Base-by-base conservation (phyloP, 2,329 filamentous ascomycete genomes). In the Verticillium nonalfalfae region DNA sequence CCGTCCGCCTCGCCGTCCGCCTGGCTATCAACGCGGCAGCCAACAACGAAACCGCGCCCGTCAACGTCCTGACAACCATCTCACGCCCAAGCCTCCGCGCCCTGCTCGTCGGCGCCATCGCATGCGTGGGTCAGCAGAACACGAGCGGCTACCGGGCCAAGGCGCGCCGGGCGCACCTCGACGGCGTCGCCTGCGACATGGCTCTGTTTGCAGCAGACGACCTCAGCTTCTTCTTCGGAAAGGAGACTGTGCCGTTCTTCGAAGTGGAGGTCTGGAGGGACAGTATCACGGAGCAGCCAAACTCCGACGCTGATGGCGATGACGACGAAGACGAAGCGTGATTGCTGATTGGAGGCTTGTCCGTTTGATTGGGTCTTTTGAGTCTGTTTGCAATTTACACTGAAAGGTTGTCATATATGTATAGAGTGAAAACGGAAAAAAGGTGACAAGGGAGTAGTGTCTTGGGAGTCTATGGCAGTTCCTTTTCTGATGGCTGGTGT, bases 101-200 rank as follows among this genome's bases (percentile, higher is more conserved):
- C 26, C 56, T 71, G 33, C 60, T 62, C 35, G 57, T 61, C 4
- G 61, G 64, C 6, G 66, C 68, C 1, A 31, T 50, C 14, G 39
- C 6, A 3, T 34, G 40, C 57, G 45, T 58, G n/a, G 38, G 34
- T 26, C 21, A 13, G n/a, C 26, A 38, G 9, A 15, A 7, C n/a
- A 34, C 57, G 38, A 5, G 26, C 14, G 10, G 39, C 15, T 18
- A 7, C 39, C 7, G 57, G 14, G 39, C 38, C 21, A 38, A n/a
- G 26, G 45, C 39, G 6, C 63, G 73, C 45, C 61, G 67, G 15
- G 69, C 69, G 11, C 54, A 57, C 26, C 65, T 73, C 13, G 70
- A 66, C 21, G 62, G 61, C 58, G 68, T 68, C 60, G 63, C 64
- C 34, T 74, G 71, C 61, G 70, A 74, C 40, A 62, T 75, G 66